phyloP scores from a whole-genome alignment of 2,329 filamentous ascomycete species.

The Fonsecaea pedrosoi region DNA sequence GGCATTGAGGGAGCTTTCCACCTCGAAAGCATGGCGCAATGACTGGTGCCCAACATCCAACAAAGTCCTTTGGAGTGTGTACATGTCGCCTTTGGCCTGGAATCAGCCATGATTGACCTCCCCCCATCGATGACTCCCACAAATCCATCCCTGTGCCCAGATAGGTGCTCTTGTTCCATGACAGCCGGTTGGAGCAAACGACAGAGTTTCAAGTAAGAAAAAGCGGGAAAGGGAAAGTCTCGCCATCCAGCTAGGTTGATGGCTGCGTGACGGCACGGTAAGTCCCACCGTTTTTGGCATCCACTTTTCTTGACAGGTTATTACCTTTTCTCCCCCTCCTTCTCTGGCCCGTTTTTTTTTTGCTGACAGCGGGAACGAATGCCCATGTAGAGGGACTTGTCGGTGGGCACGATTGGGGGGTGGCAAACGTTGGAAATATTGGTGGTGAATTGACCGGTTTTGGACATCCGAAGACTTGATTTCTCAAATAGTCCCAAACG shows the following conservation, averaged over 20 bases:
- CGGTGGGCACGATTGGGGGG: neutral
- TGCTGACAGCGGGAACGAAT: neutral
- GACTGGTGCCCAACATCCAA: neutral
- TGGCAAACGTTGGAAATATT: neutral
- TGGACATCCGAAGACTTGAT: neutral
- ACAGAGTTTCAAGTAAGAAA: neutral
- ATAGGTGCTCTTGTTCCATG: neutral
- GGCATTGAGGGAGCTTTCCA: neutral
- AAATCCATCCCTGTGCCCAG: neutral
- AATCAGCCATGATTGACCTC: no score
- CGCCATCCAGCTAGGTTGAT: neutral
- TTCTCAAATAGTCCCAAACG: no score
- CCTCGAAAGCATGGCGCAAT: neutral
- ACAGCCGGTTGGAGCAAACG: no score
- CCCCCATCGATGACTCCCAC: neutral
- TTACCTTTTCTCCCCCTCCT: no score
- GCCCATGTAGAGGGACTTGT: no score
- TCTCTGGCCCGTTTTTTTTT: no score
- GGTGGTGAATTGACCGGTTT: neutral
- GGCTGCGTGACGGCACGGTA: neutral
- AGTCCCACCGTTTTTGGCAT: neutral
- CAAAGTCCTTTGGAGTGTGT: neutral
- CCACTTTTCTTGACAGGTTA: neutral
- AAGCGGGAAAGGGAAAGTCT: neutral
- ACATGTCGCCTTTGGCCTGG: no score